A percentile compares a stretch with the other conserved stretches of the same genome.
Conservation (phyloP, 2,329 filamentous ascomycete species). For the Monosporascus sp. region DNA sequence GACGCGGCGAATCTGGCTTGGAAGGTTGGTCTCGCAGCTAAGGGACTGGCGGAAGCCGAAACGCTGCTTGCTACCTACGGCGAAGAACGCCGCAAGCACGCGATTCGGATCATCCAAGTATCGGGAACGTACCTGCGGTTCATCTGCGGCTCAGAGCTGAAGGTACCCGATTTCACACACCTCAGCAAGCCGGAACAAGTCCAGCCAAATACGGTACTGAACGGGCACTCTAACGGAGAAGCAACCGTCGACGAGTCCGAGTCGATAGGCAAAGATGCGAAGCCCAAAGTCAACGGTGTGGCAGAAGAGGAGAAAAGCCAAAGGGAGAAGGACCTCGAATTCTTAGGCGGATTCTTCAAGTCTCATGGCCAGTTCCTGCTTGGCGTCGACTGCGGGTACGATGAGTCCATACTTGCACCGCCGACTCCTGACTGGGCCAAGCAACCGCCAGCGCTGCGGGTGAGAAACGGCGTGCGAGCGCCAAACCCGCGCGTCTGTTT, state of each 20-base stretch:
- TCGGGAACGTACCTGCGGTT: slow-evolving; percentile 14
- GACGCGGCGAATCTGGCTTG: slow-evolving; percentile 30
- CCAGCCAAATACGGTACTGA: too few species aligned
- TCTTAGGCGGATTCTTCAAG: slow-evolving; percentile 21
- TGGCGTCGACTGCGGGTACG: slow-evolving; percentile 21
- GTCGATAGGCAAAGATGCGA: too few species aligned
- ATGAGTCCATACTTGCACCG: slow-evolving; percentile 7
- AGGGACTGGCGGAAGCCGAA: slow-evolving; percentile 15
- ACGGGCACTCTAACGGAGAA: too few species aligned
- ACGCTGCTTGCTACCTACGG: slow-evolving; percentile 24
- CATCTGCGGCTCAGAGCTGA: slow-evolving; percentile 20
- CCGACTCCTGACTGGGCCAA: background rate
- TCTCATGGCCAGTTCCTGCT: slow-evolving; percentile 21
- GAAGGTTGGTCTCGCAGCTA: slow-evolving; percentile 26
- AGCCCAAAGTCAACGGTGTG: too few species aligned
- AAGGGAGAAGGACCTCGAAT: slow-evolving; percentile 10
- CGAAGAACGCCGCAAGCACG: slow-evolving; percentile 22
- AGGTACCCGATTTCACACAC: too few species aligned
- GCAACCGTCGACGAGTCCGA: too few species aligned
- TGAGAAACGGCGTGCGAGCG: slow-evolving; percentile 24
- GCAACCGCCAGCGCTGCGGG: slow-evolving; percentile 6
- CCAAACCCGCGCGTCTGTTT: slow-evolving; percentile 26
- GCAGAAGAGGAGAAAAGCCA: background rate
- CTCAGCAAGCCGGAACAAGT: too few species aligned
- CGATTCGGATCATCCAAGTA: slow-evolving; percentile 9